A percentile compares a stretch with the other conserved stretches of the same genome.
phyloP scores from a whole-genome alignment of 116 monocot genomes.

The Zostera marina region DNA sequence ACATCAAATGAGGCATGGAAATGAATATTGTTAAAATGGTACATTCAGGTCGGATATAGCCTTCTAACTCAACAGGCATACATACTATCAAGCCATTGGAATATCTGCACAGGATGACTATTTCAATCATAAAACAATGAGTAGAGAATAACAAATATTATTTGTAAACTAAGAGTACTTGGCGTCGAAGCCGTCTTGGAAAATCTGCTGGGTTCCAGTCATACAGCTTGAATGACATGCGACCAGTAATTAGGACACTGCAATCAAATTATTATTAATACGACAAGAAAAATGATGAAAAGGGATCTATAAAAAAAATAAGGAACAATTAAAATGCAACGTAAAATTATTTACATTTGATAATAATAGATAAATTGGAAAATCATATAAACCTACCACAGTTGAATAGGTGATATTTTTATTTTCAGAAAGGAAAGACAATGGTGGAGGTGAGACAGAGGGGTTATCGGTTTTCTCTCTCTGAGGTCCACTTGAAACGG shows the following conservation, averaged over 20 bases:
- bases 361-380: not conserved
- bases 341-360: too few relatives aligned
- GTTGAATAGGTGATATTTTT: slow-evolving; percentile 63
- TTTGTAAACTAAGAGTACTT: slow-evolving; percentile 39
- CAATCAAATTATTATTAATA: slow-evolving; percentile 18
- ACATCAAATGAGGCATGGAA: slow-evolving; percentile 90
- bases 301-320: not conserved
- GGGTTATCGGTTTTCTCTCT: slow-evolving; percentile 36
- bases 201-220: slow-evolving; percentile 99
- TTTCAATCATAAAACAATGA: not conserved
- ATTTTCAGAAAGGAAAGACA: slow-evolving; percentile 44
- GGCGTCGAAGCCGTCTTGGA: slow-evolving; percentile 79
- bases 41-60: slow-evolving; percentile 97
- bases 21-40: slow-evolving; percentile 86
- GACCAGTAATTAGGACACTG: slow-evolving; percentile 98
- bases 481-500: slow-evolving; percentile 33
- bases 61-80: slow-evolving; percentile 99
- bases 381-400: slow-evolving; percentile 21
- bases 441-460: slow-evolving; percentile 34
- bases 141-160: slow-evolving; percentile 5
- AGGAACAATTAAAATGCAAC: not conserved
- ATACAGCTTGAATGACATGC: slow-evolving; percentile 97
- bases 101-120: slow-evolving; percentile 40
- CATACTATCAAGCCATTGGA: slow-evolving; percentile 92
- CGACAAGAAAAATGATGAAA: not conserved